These are phyloP conservation scores for Pseudocercospora ulei DNA, from an alignment of 2,329 filamentous ascomycete species.

Conservation along the genomic window DNA sequence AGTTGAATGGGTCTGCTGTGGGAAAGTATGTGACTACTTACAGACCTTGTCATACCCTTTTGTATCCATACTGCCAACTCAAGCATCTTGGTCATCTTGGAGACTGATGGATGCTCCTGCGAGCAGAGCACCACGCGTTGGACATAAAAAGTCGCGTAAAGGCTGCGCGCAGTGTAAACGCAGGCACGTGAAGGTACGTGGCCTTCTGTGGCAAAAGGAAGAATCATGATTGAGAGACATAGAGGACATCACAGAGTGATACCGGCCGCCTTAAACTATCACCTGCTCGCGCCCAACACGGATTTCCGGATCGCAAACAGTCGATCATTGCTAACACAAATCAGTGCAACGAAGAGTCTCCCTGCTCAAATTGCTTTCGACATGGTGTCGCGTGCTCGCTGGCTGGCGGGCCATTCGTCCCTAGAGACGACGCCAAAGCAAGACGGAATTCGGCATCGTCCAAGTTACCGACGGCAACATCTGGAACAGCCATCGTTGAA, in stretches of 20 bases:
- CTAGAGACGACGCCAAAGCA: conserved; percentile 27
- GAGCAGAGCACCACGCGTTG: conserved; percentile 29
- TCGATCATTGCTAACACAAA: too few species aligned
- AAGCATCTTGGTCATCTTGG: conserved; percentile 7
- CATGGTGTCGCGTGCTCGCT: conserved; percentile 30
- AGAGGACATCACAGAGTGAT: too few species aligned
- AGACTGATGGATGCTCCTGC: conserved; percentile 13
- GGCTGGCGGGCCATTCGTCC: conserved; percentile 29
- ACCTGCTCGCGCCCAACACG: too few species aligned
- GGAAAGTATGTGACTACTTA: conserved; percentile 7
- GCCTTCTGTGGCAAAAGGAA: too few species aligned
- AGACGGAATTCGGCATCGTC: conserved; percentile 22
- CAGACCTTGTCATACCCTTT: background rate
- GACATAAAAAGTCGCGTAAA: conserved; percentile 28
- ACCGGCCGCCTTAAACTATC: too few species aligned
- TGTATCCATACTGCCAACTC: conserved; percentile 2
- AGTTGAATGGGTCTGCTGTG: conserved; percentile 6
- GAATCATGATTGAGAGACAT: too few species aligned
- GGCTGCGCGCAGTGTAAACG: conserved; percentile 32
- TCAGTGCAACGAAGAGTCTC: conserved; percentile 30
- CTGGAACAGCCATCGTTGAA: conserved; percentile 19
- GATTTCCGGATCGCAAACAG: too few species aligned
- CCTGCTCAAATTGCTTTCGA: conserved; percentile 30
- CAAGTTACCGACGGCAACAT: conserved; percentile 15
- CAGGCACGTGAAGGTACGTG: conserved; percentile 30